Percentiles rank a stretch among this genome's conserved stretches.
phyloP scores from a whole-genome alignment of 2,329 filamentous ascomycete species.

The Bisporella sp. region DNA sequence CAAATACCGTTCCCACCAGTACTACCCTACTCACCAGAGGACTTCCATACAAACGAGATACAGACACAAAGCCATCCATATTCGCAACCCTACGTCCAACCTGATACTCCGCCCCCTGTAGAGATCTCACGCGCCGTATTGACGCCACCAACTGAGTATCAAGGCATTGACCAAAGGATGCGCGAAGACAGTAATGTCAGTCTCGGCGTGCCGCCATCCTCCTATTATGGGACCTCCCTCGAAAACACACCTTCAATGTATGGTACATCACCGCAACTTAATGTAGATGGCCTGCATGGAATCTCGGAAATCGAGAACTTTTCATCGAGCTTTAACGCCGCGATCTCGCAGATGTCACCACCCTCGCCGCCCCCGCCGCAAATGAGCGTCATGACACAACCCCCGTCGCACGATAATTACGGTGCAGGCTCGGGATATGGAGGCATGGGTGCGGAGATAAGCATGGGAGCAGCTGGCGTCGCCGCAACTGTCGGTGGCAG shows the following conservation, averaged over 20 bases:
- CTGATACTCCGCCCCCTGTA: background rate
- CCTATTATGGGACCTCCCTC: background rate
- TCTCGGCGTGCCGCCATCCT: background rate
- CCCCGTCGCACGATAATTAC: background rate
- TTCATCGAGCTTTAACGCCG: background rate
- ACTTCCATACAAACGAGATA: background rate
- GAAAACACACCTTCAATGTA: background rate
- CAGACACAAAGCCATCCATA: background rate
- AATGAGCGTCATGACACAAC: background rate
- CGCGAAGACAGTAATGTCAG: background rate
- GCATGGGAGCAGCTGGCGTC: background rate
- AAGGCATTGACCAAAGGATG: background rate
- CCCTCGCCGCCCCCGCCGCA: background rate
- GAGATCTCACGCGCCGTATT: background rate
- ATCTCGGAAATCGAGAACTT: background rate
- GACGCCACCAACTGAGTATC: background rate
- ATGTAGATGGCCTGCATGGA: background rate
- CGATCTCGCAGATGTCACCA: background rate
- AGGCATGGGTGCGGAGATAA: background rate
- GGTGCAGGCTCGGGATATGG: background rate
- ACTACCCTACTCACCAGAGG: background rate
- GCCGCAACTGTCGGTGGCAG: no score
- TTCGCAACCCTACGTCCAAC: no score
- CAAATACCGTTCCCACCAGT: background rate
- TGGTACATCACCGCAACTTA: background rate